Conservation (phyloP, 371 early-diverging fungal species). For the Massospora cicadina region DNA sequence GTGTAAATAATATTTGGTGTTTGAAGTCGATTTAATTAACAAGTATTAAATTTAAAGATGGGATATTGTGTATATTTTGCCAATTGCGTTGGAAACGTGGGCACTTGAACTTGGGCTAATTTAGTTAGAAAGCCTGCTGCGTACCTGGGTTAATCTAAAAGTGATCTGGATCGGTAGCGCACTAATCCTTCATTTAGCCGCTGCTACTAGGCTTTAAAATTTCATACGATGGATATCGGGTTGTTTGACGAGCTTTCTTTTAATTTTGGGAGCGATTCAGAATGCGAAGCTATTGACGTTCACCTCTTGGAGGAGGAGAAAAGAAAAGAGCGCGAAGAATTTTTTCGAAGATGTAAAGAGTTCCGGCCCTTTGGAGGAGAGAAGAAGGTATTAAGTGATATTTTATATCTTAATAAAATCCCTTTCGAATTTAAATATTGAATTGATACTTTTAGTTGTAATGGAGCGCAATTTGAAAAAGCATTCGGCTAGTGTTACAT, state of each 20-base stretch:
- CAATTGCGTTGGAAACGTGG: too few species aligned
- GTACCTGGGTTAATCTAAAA: too few species aligned
- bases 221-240: not conserved
- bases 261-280: not conserved
- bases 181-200: too few species aligned
- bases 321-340: not conserved
- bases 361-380: not conserved
- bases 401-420: too few species aligned
- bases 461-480: not conserved
- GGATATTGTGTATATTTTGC: too few species aligned
- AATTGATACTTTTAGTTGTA: not conserved
- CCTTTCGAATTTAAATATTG: not conserved
- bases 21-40: too few species aligned
- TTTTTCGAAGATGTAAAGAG: not conserved
- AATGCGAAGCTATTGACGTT: not conserved
- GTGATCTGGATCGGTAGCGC: too few species aligned
- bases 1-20: too few species aligned
- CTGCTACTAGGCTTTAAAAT: too few species aligned
- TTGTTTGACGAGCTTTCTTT: not conserved
- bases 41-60: too few species aligned
- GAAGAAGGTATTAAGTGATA: not conserved
- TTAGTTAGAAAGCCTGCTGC: too few species aligned
- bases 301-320: not conserved
- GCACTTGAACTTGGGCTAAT: too few species aligned
- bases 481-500: not conserved